phyloP scores from a whole-genome alignment of 352 stramenopile genomes.

The Globisporangium heterothallicum region DNA sequence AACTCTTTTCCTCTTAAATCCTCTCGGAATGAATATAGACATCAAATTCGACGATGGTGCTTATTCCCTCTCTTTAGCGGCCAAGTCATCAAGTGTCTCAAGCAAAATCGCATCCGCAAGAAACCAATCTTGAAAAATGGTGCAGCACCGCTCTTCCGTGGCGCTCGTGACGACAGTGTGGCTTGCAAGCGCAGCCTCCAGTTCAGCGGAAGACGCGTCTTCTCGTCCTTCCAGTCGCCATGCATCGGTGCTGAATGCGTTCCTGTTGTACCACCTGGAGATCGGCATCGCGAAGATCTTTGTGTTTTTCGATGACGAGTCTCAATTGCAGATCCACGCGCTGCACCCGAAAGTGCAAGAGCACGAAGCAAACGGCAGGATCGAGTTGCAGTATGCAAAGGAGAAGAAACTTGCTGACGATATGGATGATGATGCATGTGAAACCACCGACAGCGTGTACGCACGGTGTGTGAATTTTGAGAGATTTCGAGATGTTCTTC shows the following conservation, averaged over 20 bases:
- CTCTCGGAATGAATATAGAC: too few relatives aligned
- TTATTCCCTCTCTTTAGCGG: background rate
- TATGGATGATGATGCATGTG: background rate
- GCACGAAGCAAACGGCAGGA: constrained; percentile 8
- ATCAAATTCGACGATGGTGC: too few relatives aligned
- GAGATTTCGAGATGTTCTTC: constrained; percentile 2
- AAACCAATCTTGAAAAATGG: too few relatives aligned
- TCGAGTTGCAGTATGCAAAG: constrained; percentile 22
- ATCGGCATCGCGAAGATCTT: constrained; percentile 29
- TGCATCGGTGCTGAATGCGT: constrained; percentile 24
- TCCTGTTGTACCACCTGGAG: constrained; percentile 31
- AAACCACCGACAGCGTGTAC: background rate
- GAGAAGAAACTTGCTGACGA: too few relatives aligned
- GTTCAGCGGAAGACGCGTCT: background rate
- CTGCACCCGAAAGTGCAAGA: constrained; percentile 14
- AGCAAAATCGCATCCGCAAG: too few relatives aligned
- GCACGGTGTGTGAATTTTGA: background rate
- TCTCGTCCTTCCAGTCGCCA: constrained; percentile 5
- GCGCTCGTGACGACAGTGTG: constrained; percentile 38
- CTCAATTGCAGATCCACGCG: constrained; percentile 10
- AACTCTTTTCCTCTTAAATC: background rate
- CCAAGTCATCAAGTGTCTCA: background rate
- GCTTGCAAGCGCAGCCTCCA: constrained; percentile 11
- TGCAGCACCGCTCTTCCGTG: constrained; percentile 11
- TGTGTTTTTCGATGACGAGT: constrained; percentile 31